Conservation (phyloP, 2,329 filamentous ascomycete genomes). For the Hypoxylon rubiginosum region DNA sequence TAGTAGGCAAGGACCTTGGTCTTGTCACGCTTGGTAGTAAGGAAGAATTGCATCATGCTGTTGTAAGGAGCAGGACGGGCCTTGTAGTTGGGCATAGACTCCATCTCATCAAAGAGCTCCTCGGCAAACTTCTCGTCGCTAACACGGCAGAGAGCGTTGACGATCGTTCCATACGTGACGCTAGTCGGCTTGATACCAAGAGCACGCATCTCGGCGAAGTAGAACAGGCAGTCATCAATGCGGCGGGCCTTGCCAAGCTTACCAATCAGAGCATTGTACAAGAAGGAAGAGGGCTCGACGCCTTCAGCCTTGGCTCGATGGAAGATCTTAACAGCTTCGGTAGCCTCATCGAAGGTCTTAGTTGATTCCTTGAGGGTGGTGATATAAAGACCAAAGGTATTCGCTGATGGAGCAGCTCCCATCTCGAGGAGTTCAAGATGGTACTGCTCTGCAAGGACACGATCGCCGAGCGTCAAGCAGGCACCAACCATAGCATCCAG, state of each 20-base stretch:
- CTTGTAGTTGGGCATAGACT: conserved; percentile 98
- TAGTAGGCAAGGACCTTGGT: conserved; percentile 94
- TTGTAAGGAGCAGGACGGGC: conserved; percentile 97
- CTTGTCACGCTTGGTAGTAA: conserved; percentile 97
- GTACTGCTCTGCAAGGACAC: conserved; percentile 84
- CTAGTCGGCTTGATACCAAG: conserved; percentile 95
- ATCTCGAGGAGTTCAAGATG: conserved; percentile 93
- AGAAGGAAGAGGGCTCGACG: conserved; percentile 94
- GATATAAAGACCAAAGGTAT: conserved; percentile 98
- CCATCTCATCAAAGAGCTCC: conserved; percentile 99
- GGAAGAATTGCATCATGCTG: conserved; percentile 99
- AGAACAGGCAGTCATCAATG: conserved; percentile 97
- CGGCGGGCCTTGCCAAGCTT: conserved; percentile 98
- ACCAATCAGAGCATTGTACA: conserved; percentile 98
- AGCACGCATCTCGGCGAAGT: conserved; percentile 97
- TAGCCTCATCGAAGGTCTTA: conserved; percentile 97
- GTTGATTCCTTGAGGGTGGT: conserved; percentile 98
- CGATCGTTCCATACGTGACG: conserved; percentile 97
- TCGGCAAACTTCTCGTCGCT: conserved; percentile 98
- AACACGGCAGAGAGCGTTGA: conserved; percentile 96
- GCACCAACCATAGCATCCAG: conserved; percentile 97
- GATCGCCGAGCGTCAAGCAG: conserved; percentile 85
- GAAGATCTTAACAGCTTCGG: conserved; percentile 97
- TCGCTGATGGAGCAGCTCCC: conserved; percentile 91
- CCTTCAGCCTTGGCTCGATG: conserved; percentile 92